Evolutionary conservation across 768 basidiomycete species (phyloP), one percentile per base, ranked within the genome.

Genomic region (Wakefieldia striispora): DNA sequence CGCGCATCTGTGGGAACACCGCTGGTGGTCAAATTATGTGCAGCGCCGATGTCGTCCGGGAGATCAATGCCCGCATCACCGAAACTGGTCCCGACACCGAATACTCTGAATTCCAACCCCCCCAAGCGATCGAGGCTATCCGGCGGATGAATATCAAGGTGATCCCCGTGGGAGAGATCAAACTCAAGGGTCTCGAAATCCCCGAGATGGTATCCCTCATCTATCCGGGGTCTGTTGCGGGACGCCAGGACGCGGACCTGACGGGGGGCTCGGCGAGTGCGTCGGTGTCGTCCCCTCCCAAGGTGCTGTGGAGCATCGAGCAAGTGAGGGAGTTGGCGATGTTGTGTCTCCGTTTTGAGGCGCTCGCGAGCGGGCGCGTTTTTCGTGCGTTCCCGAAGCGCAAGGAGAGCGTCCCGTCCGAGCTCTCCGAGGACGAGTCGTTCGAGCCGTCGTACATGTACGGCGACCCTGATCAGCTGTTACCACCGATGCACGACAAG

Each of bases 11-110:
- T 51, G 83, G 85, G 19, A 80, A 75, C 49, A 94, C 97, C 1
- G 82, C 83, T 9, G 97, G 97, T 7, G 97, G 97, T 0, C 92
- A 98, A 67, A 91, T 98, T 63, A 86, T 89, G 81, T 87, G 90
- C 61, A 93, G 90, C 61, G 79, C 83, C 3, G 93, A 97, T 49
- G 84, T 95, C 56, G 76, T 93, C 45, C 80, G 84, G 48, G 94
- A 95, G 71, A 83, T 94, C 60, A 61, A 73, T 39, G 84, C 86
- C 10, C 76, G 75, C 23, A 70, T 88, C 40, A 69, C 78, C 31
- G 78, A 81, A 40, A 68, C 64, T 1, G 81, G 80, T 5, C 68
- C 76, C 11, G 77, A 81, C 46, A 84, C 86, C 10, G 82, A 84
- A 47, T 76, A 80, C 57, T 82, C 86, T 4, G 71, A 75, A 48